A percentile compares a stretch with the other conserved stretches of the same genome.
These are phyloP conservation scores for Aspergillus sp. DNA, from an alignment of 2,329 filamentous ascomycete species.

Conservation along the genomic window DNA sequence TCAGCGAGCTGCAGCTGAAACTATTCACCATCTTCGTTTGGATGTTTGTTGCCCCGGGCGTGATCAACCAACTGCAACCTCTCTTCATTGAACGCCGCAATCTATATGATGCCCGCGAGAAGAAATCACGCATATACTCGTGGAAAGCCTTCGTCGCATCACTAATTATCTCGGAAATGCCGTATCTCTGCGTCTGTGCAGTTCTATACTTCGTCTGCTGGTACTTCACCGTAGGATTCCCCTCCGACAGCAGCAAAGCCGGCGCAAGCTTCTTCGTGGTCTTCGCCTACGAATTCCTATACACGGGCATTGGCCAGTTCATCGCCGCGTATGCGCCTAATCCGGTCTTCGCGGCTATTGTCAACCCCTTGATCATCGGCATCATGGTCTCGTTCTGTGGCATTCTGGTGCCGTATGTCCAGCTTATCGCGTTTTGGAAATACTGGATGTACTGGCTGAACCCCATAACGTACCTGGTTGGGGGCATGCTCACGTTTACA, in stretches of 20 bases:
- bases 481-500: slow-evolving; percentile 54
- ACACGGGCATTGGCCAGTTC: slow-evolving; percentile 66
- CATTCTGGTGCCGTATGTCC: slow-evolving; percentile 63
- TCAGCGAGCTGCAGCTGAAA: background rate
- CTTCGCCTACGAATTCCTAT: slow-evolving; percentile 31
- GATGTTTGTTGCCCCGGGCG: slow-evolving; percentile 60
- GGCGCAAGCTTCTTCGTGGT: slow-evolving; percentile 64
- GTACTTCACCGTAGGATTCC: slow-evolving; percentile 43
- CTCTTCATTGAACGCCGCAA: slow-evolving; percentile 59
- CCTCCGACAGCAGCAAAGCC: background rate
- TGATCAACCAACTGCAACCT: slow-evolving; percentile 60
- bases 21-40: slow-evolving; percentile 33
- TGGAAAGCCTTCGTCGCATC: slow-evolving; percentile 61
- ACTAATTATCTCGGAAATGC: slow-evolving; percentile 50
- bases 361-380: slow-evolving; percentile 73
- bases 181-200: slow-evolving; percentile 46
- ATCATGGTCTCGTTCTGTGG: slow-evolving; percentile 71
- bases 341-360: slow-evolving; percentile 69
- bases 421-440: slow-evolving; percentile 66
- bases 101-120: slow-evolving; percentile 60
- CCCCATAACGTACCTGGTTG: slow-evolving; percentile 63
- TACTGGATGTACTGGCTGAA: slow-evolving; percentile 64
- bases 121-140: slow-evolving; percentile 62
- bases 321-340: slow-evolving; percentile 71
- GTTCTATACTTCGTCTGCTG: slow-evolving; percentile 53